Evolutionary conservation across 805 yeast genomes (phyloP).

Genomic region (Gaillardinia entomophila): DNA sequence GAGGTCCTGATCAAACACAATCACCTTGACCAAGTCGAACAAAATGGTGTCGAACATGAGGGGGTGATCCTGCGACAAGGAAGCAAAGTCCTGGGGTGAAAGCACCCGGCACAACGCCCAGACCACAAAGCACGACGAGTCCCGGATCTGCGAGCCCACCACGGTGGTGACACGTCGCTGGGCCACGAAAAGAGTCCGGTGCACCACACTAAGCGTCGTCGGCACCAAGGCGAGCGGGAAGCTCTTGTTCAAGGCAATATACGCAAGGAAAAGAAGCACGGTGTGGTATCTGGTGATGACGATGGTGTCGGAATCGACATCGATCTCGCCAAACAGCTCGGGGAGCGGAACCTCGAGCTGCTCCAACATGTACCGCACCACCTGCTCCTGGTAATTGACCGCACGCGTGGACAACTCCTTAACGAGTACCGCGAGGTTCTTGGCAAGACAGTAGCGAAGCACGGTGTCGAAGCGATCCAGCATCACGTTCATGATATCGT

Average conservation of each 20-base stretch:
- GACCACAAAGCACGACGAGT: conserved; percentile 76
- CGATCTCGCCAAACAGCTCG: conserved; percentile 1
- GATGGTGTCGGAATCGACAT: conserved; percentile 22
- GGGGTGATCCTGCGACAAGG: conserved; percentile 1
- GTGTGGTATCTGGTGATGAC: conserved; percentile 51
- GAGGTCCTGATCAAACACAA: conserved; percentile 69
- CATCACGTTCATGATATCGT: conserved; percentile 26
- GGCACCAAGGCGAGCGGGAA: conserved; percentile 19
- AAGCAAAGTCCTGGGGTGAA: conserved; percentile 8
- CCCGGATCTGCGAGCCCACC: conserved; percentile 68
- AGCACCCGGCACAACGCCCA: conserved; percentile 65
- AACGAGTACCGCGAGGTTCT: conserved; percentile 51
- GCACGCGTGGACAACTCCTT: conserved; percentile 26
- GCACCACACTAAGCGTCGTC: conserved; percentile 31
- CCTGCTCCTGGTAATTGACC: conserved; percentile 37
- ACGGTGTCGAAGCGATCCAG: conserved; percentile 44
- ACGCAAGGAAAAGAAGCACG: conserved; percentile 50
- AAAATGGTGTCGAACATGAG: conserved; percentile 15
- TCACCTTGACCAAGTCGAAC: conserved; percentile 41
- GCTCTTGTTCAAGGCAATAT: conserved; percentile 20
- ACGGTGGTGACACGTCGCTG: conserved; percentile 47
- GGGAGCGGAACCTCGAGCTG: conserved; percentile 22
- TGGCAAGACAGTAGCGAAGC: conserved; percentile 62
- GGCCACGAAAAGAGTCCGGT: conserved; percentile 47
- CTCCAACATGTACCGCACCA: conserved; percentile 25